Base-by-base conservation (phyloP, 148 eudicot genomes). In the Pouteria glomerata region DNA sequence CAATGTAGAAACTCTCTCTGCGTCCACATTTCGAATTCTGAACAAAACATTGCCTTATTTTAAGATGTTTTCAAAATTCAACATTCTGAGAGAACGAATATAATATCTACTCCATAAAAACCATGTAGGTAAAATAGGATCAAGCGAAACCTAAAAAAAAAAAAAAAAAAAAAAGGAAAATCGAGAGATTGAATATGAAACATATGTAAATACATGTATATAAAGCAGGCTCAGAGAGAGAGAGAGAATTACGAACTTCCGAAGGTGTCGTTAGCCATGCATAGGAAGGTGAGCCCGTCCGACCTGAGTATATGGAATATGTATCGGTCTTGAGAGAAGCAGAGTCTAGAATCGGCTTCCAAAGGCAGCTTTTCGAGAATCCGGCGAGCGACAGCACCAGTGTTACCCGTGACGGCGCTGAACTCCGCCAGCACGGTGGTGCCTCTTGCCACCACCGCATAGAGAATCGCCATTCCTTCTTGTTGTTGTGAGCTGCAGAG, bases 261-360 rank as follows among this genome's bases (percentile, higher is more conserved):
- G 55, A 94, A 94, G 68, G 98, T 83, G 47, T 94, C 98, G 35
- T 94, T 91, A 58, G 98, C 98, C 97, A 94, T 91, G 83, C 98
- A 94, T 34, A 94, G 87, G 71, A 91, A 94, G 60, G 82, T 74
- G 64, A 94, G 78, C 3, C 85, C 87, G 70, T 94, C 97, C 24
- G 96, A 84, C 76, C 80, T 79, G 47, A 89, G 89, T 37, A 94
- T 91, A 71, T 91, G 98, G 67, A 94, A 94, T 26, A 94, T 91
- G 75, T 84, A 94, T 0, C 97, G 92, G 82, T 94, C 98, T 71
- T 94, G 97, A 8, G 98, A 91, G 81, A 89, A 91, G 51, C 97
- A 94, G 50, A 94, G 84, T 78, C 97, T 74, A 3, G 97, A 75
- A 62, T 91, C 96, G n/a, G 77, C 81, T 19, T 85, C 91, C 19